Evolutionary conservation across 1,284 basidiomycete genomes (phyloP), one percentile per base, ranked within the genome.

Genomic region (Microbotryum violaceum): DNA sequence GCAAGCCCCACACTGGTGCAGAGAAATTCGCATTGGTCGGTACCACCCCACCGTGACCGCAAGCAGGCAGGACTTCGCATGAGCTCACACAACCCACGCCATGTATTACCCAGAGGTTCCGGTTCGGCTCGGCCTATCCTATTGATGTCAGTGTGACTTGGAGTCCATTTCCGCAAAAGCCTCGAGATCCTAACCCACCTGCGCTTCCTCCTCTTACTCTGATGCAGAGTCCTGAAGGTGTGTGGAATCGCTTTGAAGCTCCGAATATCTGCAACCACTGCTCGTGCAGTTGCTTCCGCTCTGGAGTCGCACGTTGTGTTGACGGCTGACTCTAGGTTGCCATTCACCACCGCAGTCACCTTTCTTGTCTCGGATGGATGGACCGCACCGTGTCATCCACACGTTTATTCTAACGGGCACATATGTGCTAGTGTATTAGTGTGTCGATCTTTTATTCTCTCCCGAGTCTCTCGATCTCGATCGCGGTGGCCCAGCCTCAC

Each of bases 371-470:
- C 73, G 53, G 50, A 57, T 4, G 51, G 68, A 10, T 77, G 71
- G 62, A 68, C 71, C 60, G 68, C 76, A 7, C 77, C 77, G 2
- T 21, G 73, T 27, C 76, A 77, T 65, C 77, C 76, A 16, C 77
- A 78, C 60, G 69, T 77, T 33, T 76, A 76, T 64, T 73, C 73
- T 1, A 55, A 55, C 6, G 61, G 76, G 0, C 76, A 77, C 62
- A 76, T 78, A 16, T 78, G 77, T 61, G 76, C 76, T 2, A 73
- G 71, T 3, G 44, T 56, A 0, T 55, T 64, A 72, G 76, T 42
- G 18, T 42, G 37, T 60, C 4, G 50, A 42, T n/a, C 73, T 71
- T 64, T 14, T 27, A 51, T 27, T 44, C 8, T 21, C 21, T 46
- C 49, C 3, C n/a, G 29, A 20, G 10, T 46, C 33, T 45, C 25